phyloP scores from a whole-genome alignment of 208 protist genomes.

The Porcisia deanei region DNA sequence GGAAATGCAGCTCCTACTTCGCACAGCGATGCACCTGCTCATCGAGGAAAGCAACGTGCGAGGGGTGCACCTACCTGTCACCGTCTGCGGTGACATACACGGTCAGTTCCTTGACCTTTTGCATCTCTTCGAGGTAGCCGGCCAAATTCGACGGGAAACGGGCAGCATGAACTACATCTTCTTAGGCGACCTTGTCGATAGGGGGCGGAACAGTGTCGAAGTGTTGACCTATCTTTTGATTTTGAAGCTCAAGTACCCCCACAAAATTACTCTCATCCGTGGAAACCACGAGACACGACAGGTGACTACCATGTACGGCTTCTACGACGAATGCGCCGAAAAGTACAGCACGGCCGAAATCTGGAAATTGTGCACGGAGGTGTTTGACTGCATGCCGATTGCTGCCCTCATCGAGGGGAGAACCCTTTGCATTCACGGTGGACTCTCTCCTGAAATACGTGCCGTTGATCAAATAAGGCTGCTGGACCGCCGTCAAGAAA shows the following conservation, averaged over 20 bases:
- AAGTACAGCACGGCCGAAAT: constrained; percentile 94
- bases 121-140: constrained; percentile 95
- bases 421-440: constrained; percentile 98
- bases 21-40: constrained; percentile 66
- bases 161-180: constrained; percentile 90
- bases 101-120: constrained; percentile 98
- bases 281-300: constrained; percentile 92
- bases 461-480: constrained; percentile 85
- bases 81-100: constrained; percentile 99
- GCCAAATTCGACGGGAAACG: constrained; percentile 65
- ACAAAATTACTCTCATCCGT: constrained; percentile 87
- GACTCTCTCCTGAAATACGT: constrained; percentile 96
- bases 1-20: constrained; percentile 77
- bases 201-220: constrained; percentile 95
- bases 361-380: constrained; percentile 98
- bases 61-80: constrained; percentile 94
- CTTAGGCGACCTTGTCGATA: constrained; percentile 96
- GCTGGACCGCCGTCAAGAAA: constrained; percentile 83
- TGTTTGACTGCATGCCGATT: constrained; percentile 99
- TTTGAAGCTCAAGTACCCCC: constrained; percentile 91
- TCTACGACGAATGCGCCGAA: constrained; percentile 89
- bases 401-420: constrained; percentile 96
- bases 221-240: constrained; percentile 92
- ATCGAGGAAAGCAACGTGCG: constrained; percentile 96
- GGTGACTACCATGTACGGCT: constrained; percentile 91